Percentiles rank a stretch among this genome's conserved stretches.
These are phyloP conservation scores for Chaetoscypha palmicola DNA, from an alignment of 2,329 filamentous ascomycete genomes.

Conservation along the genomic window DNA sequence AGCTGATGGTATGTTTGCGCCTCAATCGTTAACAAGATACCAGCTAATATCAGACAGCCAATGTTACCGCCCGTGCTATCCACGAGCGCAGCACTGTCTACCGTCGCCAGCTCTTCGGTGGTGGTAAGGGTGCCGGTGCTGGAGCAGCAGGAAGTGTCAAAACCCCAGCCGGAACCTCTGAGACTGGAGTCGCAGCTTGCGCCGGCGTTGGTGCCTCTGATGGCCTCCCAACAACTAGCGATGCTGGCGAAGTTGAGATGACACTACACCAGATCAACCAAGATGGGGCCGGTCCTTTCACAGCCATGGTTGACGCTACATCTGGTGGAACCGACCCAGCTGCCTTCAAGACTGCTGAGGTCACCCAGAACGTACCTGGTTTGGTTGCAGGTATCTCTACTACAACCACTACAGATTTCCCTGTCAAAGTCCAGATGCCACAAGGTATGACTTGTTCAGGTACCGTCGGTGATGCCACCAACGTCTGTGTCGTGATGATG, in stretches of 20 bases:
- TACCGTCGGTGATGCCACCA: slow-evolving; percentile 48
- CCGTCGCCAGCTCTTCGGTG: slow-evolving; percentile 13
- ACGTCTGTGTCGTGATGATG: slow-evolving; percentile 59
- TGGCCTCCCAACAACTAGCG: slow-evolving; percentile 52
- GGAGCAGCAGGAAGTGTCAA: slow-evolving; percentile 37
- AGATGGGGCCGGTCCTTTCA: slow-evolving; percentile 59
- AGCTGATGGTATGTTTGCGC: slow-evolving; percentile 4
- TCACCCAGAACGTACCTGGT: slow-evolving; percentile 56
- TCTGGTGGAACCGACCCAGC: slow-evolving; percentile 53
- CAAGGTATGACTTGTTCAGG: slow-evolving; percentile 59
- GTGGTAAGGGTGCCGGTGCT: not conserved
- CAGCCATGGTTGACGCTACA: slow-evolving; percentile 52
- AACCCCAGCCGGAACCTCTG: slow-evolving; percentile 39
- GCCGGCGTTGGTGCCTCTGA: slow-evolving; percentile 46
- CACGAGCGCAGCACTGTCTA: slow-evolving; percentile 45
- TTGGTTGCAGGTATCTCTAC: slow-evolving; percentile 50
- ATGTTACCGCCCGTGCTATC: slow-evolving; percentile 53
- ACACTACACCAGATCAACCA: slow-evolving; percentile 66
- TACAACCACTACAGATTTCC: slow-evolving; percentile 57
- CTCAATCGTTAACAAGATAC: not conserved
- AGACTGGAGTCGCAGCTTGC: slow-evolving; percentile 47
- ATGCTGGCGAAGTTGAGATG: slow-evolving; percentile 55
- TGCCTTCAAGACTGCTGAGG: slow-evolving; percentile 53
- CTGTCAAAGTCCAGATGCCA: slow-evolving; percentile 58
- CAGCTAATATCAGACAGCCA: not conserved